phyloP scores from a whole-genome alignment of 164 flowering plant genomes.

The Protea cynaroides region DNA sequence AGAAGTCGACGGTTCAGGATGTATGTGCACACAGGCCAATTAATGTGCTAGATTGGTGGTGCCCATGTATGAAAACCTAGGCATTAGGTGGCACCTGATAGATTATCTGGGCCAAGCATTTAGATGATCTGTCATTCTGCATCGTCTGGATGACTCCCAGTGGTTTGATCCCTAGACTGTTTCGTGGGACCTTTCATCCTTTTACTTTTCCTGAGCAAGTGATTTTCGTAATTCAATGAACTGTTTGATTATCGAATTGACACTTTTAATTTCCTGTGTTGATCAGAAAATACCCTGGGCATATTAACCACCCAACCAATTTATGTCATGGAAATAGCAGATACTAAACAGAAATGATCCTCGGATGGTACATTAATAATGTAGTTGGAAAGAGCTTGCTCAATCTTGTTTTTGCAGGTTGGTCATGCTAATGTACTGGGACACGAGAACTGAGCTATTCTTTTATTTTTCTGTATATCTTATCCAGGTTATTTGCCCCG shows the following conservation, averaged over 20 bases:
- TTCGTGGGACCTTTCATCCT: neutral
- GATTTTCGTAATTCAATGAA: neutral
- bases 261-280: neutral
- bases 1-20: neutral
- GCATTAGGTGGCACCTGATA: neutral
- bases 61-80: no score
- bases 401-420: neutral
- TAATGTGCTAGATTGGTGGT: no score
- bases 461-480: neutral
- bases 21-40: no score
- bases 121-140: neutral
- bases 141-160: neutral
- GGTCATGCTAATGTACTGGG: neutral
- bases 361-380: no score
- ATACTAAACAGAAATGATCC: neutral
- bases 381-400: neutral
- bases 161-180: neutral
- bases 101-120: neutral
- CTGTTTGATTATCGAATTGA: neutral
- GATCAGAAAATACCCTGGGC: neutral
- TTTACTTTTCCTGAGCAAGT: neutral
- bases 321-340: neutral
- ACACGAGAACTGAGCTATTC: neutral
- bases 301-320: neutral
- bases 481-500: conserved; percentile 43